Evolutionary conservation across 2,329 filamentous ascomycete genomes (phyloP), one percentile per base, ranked within the genome.

Genomic region (Colletotrichum tanaceti): DNA sequence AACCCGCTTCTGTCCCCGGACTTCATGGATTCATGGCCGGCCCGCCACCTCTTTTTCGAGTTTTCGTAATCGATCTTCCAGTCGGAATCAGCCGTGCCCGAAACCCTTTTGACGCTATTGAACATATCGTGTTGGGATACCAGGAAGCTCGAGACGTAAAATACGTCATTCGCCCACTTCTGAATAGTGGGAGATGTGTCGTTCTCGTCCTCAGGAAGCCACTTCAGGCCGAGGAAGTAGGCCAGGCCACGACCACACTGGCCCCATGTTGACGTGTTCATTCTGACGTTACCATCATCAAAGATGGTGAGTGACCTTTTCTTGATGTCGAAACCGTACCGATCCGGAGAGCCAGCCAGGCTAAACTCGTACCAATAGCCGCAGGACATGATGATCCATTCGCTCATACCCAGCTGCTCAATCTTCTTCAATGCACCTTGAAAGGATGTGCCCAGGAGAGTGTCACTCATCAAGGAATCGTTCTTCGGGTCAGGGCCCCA

Each of bases 51-150:
- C 74, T 86, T 77, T 47, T 79, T 71, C 1, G 80, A 77, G 0
- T 75, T 72, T 76, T 89, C 84, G 9, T 83, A 76, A 1, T 74
- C 79, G 63, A 92, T 83, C 2, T 74, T 82, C 90, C 90, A 93
- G 73, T 91, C 89, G 0, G 76, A 77, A 46, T 89, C 86, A 1
- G 78, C 85, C 0, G 85, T 87, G 0, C 84, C 84, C 0, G 86
- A 85, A 4, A 89, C 89, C 0, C 85, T 84, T 73, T 89, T 82
- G 14, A 90, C 77, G n/a, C 84, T 85, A 46, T 85, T 84, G 62
- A 92, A 82, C 80, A 92, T 91, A 11, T 92, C 89, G 13, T 83
- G 82, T 76, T 93, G 90, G 67, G 78, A 87, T 68, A 89, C 72
- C 13, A 79, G 75, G 78, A 91, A 92, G 69, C 86, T 89, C 9